Evolutionary conservation across 352 stramenopile species (phyloP).

Genomic region (Peronospora belbahrii): DNA sequence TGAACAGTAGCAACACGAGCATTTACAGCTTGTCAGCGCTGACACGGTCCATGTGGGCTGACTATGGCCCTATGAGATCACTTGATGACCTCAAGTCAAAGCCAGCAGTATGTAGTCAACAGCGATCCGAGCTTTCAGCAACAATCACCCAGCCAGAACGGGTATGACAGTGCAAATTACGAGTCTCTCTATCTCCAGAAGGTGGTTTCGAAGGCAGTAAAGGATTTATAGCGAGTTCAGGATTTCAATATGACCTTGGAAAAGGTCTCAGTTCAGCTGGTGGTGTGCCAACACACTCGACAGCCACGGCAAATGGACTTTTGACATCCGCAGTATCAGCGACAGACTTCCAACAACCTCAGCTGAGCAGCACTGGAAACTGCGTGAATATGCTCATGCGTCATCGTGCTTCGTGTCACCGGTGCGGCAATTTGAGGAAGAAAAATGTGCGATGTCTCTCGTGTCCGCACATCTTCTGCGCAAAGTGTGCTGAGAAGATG

Average conservation of each 20-base stretch:
- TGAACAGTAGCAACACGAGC: too few species aligned
- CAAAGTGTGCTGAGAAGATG: conserved; percentile 89
- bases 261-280: too few species aligned
- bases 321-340: neutral
- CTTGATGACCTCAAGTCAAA: too few species aligned
- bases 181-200: conserved; percentile 8
- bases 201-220: conserved; percentile 1
- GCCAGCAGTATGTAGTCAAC: too few species aligned
- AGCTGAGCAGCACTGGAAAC: conserved; percentile 15
- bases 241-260: conserved; percentile 5
- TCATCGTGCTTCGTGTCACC: conserved; percentile 80
- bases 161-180: conserved; percentile 6
- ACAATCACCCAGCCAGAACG: too few species aligned
- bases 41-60: too few species aligned
- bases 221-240: conserved; percentile 9
- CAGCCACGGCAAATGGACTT: neutral
- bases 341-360: conserved; percentile 9
- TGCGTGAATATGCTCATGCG: conserved; percentile 42
- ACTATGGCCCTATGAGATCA: too few species aligned
- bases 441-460: too few species aligned
- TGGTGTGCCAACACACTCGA: conserved; percentile 2
- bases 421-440: conserved; percentile 86
- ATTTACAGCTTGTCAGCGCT: too few species aligned
- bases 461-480: too few species aligned
- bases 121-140: too few species aligned